Evolutionary conservation across 257 asterid genomes (phyloP).

Genomic region (Verbascum thapsus): DNA sequence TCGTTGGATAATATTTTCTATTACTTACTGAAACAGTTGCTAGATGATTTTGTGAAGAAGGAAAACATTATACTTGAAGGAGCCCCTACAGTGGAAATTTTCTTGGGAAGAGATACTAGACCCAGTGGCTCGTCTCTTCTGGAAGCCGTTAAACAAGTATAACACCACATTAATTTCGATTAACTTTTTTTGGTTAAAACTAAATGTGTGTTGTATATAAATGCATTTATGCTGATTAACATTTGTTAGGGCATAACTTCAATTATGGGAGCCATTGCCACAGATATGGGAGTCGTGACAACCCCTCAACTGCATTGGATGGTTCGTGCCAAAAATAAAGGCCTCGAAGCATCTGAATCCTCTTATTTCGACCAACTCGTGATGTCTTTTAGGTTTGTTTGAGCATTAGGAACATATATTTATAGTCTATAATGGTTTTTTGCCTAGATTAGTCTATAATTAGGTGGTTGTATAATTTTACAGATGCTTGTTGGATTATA

Average conservation of each 20-base stretch:
- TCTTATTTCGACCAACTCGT: slow-evolving; percentile 67
- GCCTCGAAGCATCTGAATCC: slow-evolving; percentile 67
- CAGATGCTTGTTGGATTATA: slow-evolving; percentile 75
- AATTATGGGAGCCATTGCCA: slow-evolving; percentile 58
- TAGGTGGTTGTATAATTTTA: slow-evolving; percentile 23
- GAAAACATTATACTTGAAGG: slow-evolving; percentile 62
- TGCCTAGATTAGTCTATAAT: slow-evolving; percentile 6
- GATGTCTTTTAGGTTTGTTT: slow-evolving; percentile 69
- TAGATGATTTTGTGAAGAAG: slow-evolving; percentile 63
- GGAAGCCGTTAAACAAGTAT: slow-evolving; percentile 80
- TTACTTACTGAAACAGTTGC: slow-evolving; percentile 53
- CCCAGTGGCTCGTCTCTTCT: slow-evolving; percentile 84
- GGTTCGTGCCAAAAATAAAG: slow-evolving; percentile 80
- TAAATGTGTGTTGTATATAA: slow-evolving; percentile 15
- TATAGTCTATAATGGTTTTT: background rate
- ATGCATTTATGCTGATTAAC: slow-evolving; percentile 24
- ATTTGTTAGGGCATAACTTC: slow-evolving; percentile 63
- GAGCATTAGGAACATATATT: slow-evolving; percentile 10
- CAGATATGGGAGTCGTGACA: slow-evolving; percentile 75
- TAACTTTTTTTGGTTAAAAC: background rate
- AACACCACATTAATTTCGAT: slow-evolving; percentile 23
- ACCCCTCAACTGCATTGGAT: slow-evolving; percentile 98
- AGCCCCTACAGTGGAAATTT: slow-evolving; percentile 48
- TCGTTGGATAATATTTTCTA: slow-evolving; percentile 13
- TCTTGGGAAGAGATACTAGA: slow-evolving; percentile 89